Evolutionary conservation across 768 basidiomycete species (phyloP).

Genomic region (Pleurotus ostreatus): DNA sequence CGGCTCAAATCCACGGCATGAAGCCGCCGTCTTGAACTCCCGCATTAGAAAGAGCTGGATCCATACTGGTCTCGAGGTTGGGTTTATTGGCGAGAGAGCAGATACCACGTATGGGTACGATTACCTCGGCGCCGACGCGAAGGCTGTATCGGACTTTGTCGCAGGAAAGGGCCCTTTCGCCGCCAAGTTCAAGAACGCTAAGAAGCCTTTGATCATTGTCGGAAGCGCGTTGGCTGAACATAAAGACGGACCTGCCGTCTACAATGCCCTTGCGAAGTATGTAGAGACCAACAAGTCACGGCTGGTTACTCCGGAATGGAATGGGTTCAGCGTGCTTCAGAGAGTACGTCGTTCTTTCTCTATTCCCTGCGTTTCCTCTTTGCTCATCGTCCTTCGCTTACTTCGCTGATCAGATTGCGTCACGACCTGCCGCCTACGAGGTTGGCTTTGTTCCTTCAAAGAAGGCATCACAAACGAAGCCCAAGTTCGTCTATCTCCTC

Average conservation of each 20-base stretch:
- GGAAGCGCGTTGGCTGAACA: slow-evolving; percentile 87
- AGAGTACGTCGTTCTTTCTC: slow-evolving; percentile 52
- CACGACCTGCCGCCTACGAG: slow-evolving; percentile 91
- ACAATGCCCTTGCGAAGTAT: slow-evolving; percentile 73
- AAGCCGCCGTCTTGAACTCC: slow-evolving; percentile 95
- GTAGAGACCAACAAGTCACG: slow-evolving; percentile 72
- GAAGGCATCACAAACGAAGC: slow-evolving; percentile 65
- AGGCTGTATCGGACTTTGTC: slow-evolving; percentile 73
- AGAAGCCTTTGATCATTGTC: slow-evolving; percentile 89
- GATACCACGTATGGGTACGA: slow-evolving; percentile 94
- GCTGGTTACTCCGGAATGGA: slow-evolving; percentile 89
- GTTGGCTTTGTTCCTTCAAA: slow-evolving; percentile 88
- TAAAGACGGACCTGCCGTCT: slow-evolving; percentile 74
- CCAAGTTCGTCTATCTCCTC: slow-evolving; percentile 96
- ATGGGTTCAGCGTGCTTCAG: slow-evolving; percentile 90
- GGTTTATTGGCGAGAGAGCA: slow-evolving; percentile 84
- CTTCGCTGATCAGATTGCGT: slow-evolving; percentile 60
- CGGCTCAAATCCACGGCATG: slow-evolving; percentile 95
- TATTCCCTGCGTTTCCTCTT: slow-evolving; percentile 1
- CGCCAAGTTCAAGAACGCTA: slow-evolving; percentile 82
- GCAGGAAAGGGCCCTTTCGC: slow-evolving; percentile 78
- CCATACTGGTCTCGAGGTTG: slow-evolving; percentile 81
- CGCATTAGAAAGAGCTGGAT: slow-evolving; percentile 95
- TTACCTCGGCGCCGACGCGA: slow-evolving; percentile 74
- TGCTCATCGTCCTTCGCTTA: not conserved